Conservation (phyloP, 805 yeast genomes). For the Yarrowia deformans region DNA sequence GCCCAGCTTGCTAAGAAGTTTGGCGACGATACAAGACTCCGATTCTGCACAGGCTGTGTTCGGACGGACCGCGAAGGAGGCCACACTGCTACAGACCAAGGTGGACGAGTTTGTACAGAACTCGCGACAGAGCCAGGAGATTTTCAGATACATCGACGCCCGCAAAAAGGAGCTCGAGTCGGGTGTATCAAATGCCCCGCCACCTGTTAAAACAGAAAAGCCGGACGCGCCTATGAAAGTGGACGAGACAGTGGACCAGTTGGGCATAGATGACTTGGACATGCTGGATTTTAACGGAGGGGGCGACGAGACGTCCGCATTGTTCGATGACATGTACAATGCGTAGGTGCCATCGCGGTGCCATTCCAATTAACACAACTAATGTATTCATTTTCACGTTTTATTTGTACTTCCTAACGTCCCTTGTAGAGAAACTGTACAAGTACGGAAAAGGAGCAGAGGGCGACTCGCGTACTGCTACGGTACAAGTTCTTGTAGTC, state of each 20-base stretch:
- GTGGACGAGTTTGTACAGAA: constrained; percentile 37
- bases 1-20: constrained; percentile 22
- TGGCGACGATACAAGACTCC: constrained; percentile 35
- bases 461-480: no score
- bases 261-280: constrained; percentile 32
- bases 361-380: constrained; percentile 4
- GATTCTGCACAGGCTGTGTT: constrained; percentile 36
- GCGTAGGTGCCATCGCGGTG: background rate
- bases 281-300: constrained; percentile 53
- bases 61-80: constrained; percentile 34
- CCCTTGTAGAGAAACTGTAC: no score
- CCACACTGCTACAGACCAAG: constrained; percentile 23
- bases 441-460: no score
- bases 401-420: no score
- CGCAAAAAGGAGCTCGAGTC: constrained; percentile 29
- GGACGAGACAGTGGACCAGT: constrained; percentile 11
- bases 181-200: background rate
- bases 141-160: constrained; percentile 15
- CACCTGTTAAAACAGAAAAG: background rate
- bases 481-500: no score
- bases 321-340: constrained; percentile 41
- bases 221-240: background rate
- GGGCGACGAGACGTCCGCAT: constrained; percentile 31
- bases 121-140: constrained; percentile 31
- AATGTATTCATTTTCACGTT: constrained; percentile 14